phyloP scores from a whole-genome alignment of 345 rosid genomes.

The Tarenaya hassleriana region DNA sequence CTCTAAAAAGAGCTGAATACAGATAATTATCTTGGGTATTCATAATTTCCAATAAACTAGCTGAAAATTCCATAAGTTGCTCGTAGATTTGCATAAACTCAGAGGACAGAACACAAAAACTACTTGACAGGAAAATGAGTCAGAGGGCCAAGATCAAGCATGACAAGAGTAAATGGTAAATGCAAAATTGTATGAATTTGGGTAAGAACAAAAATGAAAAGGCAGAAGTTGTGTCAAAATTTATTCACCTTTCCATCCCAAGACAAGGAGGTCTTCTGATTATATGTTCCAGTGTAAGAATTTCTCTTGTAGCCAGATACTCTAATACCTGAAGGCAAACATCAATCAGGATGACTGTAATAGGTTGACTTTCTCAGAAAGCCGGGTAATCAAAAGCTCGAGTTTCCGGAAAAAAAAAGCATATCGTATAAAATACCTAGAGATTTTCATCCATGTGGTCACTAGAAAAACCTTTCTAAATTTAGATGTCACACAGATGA shows the following conservation, averaged over 20 bases:
- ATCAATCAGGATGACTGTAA: constrained; percentile 8
- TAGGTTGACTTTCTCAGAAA: too few relatives aligned
- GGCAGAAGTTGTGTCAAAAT: constrained; percentile 1
- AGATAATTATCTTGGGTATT: constrained; percentile 16
- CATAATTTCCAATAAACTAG: constrained; percentile 3
- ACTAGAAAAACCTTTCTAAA: not conserved
- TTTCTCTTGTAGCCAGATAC: constrained; percentile 72
- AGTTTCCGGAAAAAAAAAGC: too few relatives aligned
- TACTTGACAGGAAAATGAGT: not conserved
- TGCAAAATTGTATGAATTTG: not conserved
- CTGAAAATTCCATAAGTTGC: constrained; percentile 5
- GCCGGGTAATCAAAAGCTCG: too few relatives aligned
- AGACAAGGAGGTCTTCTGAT: constrained; percentile 74
- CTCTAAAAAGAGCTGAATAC: not conserved
- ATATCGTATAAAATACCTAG: too few relatives aligned
- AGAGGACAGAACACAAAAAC: not conserved
- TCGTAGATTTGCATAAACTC: not conserved
- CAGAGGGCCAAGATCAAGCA: too few relatives aligned
- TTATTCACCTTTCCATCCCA: constrained; percentile 80
- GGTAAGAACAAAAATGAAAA: constrained; percentile 9
- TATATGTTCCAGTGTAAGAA: constrained; percentile 73
- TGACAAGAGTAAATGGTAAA: not conserved
- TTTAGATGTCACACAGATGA: constrained; percentile 7
- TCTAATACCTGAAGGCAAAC: constrained; percentile 69
- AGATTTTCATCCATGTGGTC: too few relatives aligned